phyloP scores from a whole-genome alignment of 306 rosid species.

The Cucurbita ficifolia region DNA sequence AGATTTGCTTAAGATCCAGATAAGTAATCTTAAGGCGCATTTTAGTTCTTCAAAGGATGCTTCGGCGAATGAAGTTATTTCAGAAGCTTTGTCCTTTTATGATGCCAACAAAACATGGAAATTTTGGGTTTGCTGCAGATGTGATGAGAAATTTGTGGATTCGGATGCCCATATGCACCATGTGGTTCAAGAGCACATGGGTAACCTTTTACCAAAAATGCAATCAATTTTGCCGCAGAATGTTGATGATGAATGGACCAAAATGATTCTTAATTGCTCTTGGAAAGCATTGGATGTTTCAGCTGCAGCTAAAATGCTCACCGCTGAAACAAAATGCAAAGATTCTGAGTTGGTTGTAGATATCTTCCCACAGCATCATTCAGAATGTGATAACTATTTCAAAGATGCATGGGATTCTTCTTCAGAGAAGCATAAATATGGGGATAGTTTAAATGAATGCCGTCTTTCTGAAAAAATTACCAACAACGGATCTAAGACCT shows the following conservation, averaged over 20 bases:
- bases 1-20: constrained; percentile 51
- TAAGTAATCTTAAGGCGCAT: constrained; percentile 55
- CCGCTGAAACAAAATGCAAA: constrained; percentile 26
- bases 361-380: constrained; percentile 21
- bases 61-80: constrained; percentile 35
- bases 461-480: constrained; percentile 19
- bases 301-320: constrained; percentile 64
- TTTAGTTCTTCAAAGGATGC: constrained; percentile 52
- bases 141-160: constrained; percentile 40
- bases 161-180: constrained; percentile 61
- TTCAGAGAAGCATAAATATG: constrained; percentile 26
- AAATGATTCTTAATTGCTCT: constrained; percentile 65
- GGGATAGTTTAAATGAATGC: constrained; percentile 17
- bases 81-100: constrained; percentile 58
- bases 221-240: constrained; percentile 64
- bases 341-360: constrained; percentile 31
- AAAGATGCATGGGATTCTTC: constrained; percentile 42
- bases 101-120: constrained; percentile 63
- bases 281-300: constrained; percentile 78
- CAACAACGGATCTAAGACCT: constrained; percentile 15
- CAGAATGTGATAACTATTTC: constrained; percentile 30
- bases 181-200: constrained; percentile 74
- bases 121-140: constrained; percentile 72
- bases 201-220: constrained; percentile 53
- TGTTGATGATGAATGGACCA: constrained; percentile 62